Conservation (phyloP, 2,329 filamentous ascomycete genomes). For the Bisporella sp. region DNA sequence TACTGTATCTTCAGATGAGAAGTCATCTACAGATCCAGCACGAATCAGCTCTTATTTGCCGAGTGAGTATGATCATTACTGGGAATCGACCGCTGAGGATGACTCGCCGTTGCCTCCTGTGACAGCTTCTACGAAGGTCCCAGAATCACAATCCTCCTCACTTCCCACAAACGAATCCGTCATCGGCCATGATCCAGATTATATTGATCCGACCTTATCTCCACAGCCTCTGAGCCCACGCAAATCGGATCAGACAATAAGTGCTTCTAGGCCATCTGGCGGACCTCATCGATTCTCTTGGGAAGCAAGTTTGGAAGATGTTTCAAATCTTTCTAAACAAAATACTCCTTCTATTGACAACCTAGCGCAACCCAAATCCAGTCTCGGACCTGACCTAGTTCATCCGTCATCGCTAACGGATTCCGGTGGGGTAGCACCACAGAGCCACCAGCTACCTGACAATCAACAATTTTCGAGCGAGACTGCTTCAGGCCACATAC, state of each 20-base stretch:
- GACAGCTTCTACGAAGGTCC: background rate
- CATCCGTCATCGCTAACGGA: too few species aligned
- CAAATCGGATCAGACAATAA: background rate
- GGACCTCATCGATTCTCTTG: slow-evolving; percentile 23
- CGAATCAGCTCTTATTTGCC: slow-evolving; percentile 58
- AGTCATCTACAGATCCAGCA: slow-evolving; percentile 7
- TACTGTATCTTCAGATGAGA: slow-evolving; percentile 11
- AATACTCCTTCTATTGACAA: too few species aligned
- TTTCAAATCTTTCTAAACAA: background rate
- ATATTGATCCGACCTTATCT: slow-evolving; percentile 9
- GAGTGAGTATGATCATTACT: slow-evolving; percentile 62
- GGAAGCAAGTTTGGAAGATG: slow-evolving; percentile 19
- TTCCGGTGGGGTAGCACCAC: too few species aligned
- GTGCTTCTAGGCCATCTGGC: background rate
- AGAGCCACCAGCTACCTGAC: too few species aligned
- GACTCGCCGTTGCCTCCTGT: slow-evolving; percentile 1
- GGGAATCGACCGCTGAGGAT: slow-evolving; percentile 42
- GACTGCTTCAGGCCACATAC: too few species aligned
- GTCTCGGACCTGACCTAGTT: too few species aligned
- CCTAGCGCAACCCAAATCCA: too few species aligned
- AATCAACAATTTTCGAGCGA: too few species aligned
- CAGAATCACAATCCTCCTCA: background rate
- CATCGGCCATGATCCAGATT: too few species aligned
- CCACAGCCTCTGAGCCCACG: slow-evolving; percentile 19
- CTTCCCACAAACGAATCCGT: background rate